Evolutionary conservation across 2,329 filamentous ascomycete species (phyloP).

Genomic region (Myotisia sp.): DNA sequence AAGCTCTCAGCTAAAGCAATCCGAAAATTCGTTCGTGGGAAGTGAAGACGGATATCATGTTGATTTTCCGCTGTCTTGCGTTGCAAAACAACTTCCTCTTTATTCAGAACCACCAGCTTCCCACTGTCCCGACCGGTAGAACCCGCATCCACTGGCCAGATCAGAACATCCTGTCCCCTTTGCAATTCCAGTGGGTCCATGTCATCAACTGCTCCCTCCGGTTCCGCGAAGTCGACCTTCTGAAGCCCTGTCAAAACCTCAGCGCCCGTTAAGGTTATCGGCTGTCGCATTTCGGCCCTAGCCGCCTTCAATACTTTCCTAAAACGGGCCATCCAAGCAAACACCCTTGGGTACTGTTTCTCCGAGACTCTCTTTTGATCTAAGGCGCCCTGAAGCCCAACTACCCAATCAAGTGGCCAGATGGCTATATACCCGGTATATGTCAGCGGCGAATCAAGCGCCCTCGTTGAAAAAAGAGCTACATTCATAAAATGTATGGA

Average conservation of each 20-base stretch:
- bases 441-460: conserved; percentile 2
- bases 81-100: conserved; percentile 46
- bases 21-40: conserved; percentile 37
- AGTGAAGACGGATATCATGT: conserved; percentile 42
- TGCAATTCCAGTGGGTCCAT: conserved; percentile 41
- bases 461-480: too few species aligned
- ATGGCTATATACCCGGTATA: conserved; percentile 33
- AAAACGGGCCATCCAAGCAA: conserved; percentile 53
- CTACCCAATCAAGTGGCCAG: conserved; percentile 55
- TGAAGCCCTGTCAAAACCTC: conserved; percentile 20
- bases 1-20: conserved; percentile 10
- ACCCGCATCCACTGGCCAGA: conserved; percentile 52
- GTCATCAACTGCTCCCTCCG: conserved; percentile 31
- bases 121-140: conserved; percentile 45
- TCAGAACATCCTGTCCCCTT: conserved; percentile 40
- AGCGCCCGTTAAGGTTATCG: conserved; percentile 37
- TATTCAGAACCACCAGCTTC: conserved; percentile 38
- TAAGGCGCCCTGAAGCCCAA: conserved; percentile 41
- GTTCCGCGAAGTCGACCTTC: conserved; percentile 39
- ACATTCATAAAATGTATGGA: too few species aligned
- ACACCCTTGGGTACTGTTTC: conserved; percentile 44
- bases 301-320: conserved; percentile 33
- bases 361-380: conserved; percentile 39
- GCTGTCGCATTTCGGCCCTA: conserved; percentile 27
- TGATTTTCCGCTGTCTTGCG: conserved; percentile 29